Conservation (phyloP, 148 eudicot species). For the Nepenthes mirabilis region DNA sequence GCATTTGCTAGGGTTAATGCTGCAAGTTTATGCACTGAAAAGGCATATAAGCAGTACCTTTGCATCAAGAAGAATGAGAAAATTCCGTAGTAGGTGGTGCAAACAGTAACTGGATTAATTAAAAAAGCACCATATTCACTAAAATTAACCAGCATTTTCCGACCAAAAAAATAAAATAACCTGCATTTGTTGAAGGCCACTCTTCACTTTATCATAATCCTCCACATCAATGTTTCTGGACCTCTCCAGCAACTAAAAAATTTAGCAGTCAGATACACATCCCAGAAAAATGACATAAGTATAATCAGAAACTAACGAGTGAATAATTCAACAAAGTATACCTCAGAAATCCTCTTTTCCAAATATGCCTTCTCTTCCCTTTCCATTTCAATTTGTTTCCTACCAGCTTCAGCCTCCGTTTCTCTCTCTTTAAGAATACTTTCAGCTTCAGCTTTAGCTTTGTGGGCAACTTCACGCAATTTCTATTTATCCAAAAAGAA, state of each 20-base stretch:
- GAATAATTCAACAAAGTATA: slow-evolving; percentile 5
- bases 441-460: slow-evolving; percentile 44
- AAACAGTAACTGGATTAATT: background rate
- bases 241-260: slow-evolving; percentile 40
- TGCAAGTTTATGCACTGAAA: no score
- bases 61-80: no score
- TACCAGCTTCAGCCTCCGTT: slow-evolving; percentile 35
- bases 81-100: no score
- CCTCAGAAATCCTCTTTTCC: slow-evolving; percentile 47
- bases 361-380: slow-evolving; percentile 41
- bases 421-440: slow-evolving; percentile 45
- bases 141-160: no score
- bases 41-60: no score
- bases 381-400: slow-evolving; percentile 39
- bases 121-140: no score
- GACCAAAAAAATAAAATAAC: slow-evolving; percentile 4
- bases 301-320: background rate
- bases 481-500: slow-evolving; percentile 19
- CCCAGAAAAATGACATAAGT: background rate
- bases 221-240: slow-evolving; percentile 48
- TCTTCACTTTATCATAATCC: slow-evolving; percentile 54
- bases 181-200: slow-evolving; percentile 49
- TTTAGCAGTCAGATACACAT: background rate
- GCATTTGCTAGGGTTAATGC: no score
- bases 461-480: slow-evolving; percentile 52